These are phyloP conservation scores for Paecilomyces sp. DNA, from an alignment of 2,329 filamentous ascomycete species.

Conservation along the genomic window DNA sequence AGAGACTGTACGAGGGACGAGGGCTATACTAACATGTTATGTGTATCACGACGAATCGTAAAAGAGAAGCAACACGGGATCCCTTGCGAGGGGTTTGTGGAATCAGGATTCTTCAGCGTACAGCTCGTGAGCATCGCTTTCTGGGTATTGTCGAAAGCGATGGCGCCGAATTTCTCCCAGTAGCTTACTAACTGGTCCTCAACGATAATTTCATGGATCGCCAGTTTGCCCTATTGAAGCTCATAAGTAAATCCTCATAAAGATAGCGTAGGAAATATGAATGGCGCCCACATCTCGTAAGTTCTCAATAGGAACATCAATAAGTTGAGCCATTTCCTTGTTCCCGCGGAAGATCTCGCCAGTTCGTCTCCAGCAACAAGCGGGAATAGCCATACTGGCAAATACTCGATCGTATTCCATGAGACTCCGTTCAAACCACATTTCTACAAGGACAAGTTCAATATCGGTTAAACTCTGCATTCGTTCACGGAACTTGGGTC, in stretches of 20 bases:
- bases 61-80: conserved; percentile 97
- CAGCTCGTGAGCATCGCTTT: conserved; percentile 95
- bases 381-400: conserved; percentile 96
- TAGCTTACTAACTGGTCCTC: conserved; percentile 94
- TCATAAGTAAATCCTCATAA: conserved; percentile 2
- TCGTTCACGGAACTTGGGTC: conserved; percentile 92
- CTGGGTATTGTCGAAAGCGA: conserved; percentile 88
- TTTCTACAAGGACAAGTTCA: conserved; percentile 89
- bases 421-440: conserved; percentile 96
- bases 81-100: conserved; percentile 60
- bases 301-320: conserved; percentile 84
- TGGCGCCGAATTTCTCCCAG: conserved; percentile 98
- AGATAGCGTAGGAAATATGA: background rate
- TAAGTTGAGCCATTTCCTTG: conserved; percentile 96
- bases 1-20: conserved; percentile 1
- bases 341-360: conserved; percentile 97
- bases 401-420: conserved; percentile 99
- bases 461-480: conserved; percentile 89
- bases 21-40: conserved; percentile 73
- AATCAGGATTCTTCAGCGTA: conserved; percentile 73
- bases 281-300: conserved; percentile 70
- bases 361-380: conserved; percentile 93
- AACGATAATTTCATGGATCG: conserved; percentile 89
- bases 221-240: conserved; percentile 69
- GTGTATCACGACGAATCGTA: conserved; percentile 86